A percentile compares a stretch with the other conserved stretches of the same genome.
Conservation (phyloP, 106 monocot species). For the Cymbidium sinense region DNA sequence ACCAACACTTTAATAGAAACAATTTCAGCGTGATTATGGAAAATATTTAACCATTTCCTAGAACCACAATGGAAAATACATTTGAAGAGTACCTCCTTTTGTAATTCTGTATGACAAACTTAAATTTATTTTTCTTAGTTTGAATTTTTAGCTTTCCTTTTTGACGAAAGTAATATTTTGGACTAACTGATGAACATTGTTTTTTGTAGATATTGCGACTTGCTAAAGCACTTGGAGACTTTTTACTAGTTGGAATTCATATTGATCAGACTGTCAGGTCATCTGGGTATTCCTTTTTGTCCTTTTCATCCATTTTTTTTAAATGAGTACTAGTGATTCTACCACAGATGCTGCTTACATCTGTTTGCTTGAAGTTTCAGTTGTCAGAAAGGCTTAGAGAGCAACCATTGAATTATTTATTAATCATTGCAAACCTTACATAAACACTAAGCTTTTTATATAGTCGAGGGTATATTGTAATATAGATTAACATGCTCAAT, state of each 20-base stretch:
- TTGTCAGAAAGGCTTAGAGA: neutral
- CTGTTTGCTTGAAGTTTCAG: neutral
- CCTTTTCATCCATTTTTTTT: neutral
- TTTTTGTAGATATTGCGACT: slow-evolving; percentile 46
- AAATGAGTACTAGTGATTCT: too few species aligned
- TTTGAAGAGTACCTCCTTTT: too few species aligned
- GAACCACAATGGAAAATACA: too few species aligned
- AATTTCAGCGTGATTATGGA: too few species aligned
- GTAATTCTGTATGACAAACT: neutral
- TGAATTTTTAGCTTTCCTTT: neutral
- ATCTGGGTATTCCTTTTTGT: neutral
- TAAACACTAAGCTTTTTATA: too few species aligned
- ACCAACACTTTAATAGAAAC: too few species aligned
- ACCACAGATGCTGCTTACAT: neutral
- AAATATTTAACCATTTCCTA: too few species aligned
- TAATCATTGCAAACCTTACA: too few species aligned
- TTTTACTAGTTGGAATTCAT: slow-evolving; percentile 78
- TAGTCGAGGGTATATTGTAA: too few species aligned
- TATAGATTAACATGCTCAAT: too few species aligned
- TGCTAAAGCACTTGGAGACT: slow-evolving; percentile 58
- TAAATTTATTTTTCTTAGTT: neutral
- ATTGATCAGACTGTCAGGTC: slow-evolving; percentile 67
- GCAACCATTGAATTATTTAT: neutral
- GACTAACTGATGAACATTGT: neutral
- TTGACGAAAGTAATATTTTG: neutral